Base-by-base conservation (phyloP, 257 asterid genomes). In the Avicennia marina region DNA sequence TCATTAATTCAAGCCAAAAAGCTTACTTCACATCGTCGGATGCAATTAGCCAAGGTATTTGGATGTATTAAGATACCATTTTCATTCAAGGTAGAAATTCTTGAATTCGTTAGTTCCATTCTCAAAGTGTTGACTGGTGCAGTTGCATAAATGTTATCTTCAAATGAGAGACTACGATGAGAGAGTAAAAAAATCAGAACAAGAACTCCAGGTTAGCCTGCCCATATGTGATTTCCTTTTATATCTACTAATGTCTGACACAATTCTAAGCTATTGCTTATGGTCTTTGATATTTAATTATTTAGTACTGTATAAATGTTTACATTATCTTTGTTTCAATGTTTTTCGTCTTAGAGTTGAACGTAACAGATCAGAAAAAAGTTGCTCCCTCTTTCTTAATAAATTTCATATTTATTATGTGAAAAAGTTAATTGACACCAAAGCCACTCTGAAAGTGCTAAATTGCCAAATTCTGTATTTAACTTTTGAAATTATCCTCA, bases 151-250 rank as follows among this genome's bases (percentile, higher is more conserved):
- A 56, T 72, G 77, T 73, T 81, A 79, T 75, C 70, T 63, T 67
- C 89, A 83, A 69, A 79, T 81, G 67, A 57, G 76, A 57, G 95
- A 89, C 60, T 79, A 62, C 73, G 80, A 66, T 12, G 86, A 83
- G 62, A 83, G 67, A 49, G 79, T 80, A 48, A 83, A 89, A 66
- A 72, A 56, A 58, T 73, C 83, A n/a, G 94, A 83, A 64, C 76
- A 67, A 69, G 94, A 86, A 65, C 87, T 89, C 49, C 85, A 83
- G 95, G 95, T 88, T 66, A 56, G 79, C 42, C 61, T 44, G 24
- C 21, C 46, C 25, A 21, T 11, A 42, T 34, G n/a, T 19, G 21
- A 31, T 44, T 12, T 27, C 18, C 10, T n/a, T 31, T 27, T 68
- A 6, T 53, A 11, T 48, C 26, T 43, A n/a, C n/a, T n/a, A n/a